Evolutionary conservation across 371 early-diverging fungal species (phyloP).

Genomic region (Lichtheimia ramosa): DNA sequence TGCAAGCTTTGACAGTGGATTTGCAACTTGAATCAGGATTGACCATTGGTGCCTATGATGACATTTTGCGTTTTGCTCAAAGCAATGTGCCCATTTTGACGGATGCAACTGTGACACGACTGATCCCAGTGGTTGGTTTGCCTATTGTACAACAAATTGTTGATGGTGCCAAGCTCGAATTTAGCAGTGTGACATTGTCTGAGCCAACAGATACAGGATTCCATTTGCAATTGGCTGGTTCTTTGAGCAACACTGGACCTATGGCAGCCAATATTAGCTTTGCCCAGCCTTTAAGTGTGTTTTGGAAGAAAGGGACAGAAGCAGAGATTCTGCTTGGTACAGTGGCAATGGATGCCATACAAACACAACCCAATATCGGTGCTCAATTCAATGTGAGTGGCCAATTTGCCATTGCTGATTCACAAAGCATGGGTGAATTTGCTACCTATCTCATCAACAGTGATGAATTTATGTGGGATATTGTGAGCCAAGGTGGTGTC

Average conservation of each 20-base stretch:
- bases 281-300: slow-evolving; percentile 47
- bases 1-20: slow-evolving; percentile 51
- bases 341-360: slow-evolving; percentile 48
- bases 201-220: slow-evolving; percentile 45
- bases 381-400: slow-evolving; percentile 53
- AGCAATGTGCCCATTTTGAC: slow-evolving; percentile 43
- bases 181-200: slow-evolving; percentile 48
- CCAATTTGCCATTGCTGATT: slow-evolving; percentile 46
- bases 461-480: slow-evolving; percentile 58
- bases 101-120: slow-evolving; percentile 39
- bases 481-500: slow-evolving; percentile 43
- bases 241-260: slow-evolving; percentile 56
- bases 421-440: slow-evolving; percentile 49
- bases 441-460: slow-evolving; percentile 57
- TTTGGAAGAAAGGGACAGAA: slow-evolving; percentile 37
- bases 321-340: slow-evolving; percentile 39
- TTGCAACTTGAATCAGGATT: slow-evolving; percentile 45
- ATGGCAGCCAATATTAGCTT: slow-evolving; percentile 58
- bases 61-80: slow-evolving; percentile 48
- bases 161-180: slow-evolving; percentile 43
- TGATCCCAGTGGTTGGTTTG: slow-evolving; percentile 55
- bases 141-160: slow-evolving; percentile 57
- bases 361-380: slow-evolving; percentile 45
- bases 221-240: slow-evolving; percentile 50
- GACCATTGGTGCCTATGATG: slow-evolving; percentile 52